Evolutionary conservation across 2,329 filamentous ascomycete genomes (phyloP).

Genomic region (Gyromitra esculenta): DNA sequence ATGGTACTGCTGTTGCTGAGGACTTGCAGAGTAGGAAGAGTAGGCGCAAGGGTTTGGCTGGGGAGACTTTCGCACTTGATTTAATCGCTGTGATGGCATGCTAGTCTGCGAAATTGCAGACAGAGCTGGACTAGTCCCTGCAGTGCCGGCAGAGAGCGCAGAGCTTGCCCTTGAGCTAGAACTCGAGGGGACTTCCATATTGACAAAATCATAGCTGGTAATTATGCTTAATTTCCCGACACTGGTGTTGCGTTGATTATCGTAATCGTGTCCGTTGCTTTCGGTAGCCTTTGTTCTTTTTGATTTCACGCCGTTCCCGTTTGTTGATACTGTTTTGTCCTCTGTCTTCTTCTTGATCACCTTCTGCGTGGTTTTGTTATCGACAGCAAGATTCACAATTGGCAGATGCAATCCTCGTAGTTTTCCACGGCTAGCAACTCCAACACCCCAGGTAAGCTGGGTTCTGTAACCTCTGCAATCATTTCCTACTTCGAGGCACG

Average conservation of each 20-base stretch:
- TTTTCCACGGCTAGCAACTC: slow-evolving; percentile 94
- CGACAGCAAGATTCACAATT: slow-evolving; percentile 62
- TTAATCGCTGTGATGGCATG: slow-evolving; percentile 49
- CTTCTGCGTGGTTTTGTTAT: slow-evolving; percentile 57
- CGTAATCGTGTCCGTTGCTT: slow-evolving; percentile 40
- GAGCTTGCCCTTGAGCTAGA: slow-evolving; percentile 52
- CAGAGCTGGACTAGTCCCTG: slow-evolving; percentile 50
- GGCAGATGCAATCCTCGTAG: slow-evolving; percentile 85
- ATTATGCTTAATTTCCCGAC: slow-evolving; percentile 54
- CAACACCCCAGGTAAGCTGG: slow-evolving; percentile 94
- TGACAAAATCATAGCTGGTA: slow-evolving; percentile 61
- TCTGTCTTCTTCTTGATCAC: slow-evolving; percentile 49
- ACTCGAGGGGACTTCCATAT: slow-evolving; percentile 59
- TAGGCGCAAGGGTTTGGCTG: slow-evolving; percentile 50
- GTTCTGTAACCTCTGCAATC: slow-evolving; percentile 98
- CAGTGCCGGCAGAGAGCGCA: slow-evolving; percentile 49
- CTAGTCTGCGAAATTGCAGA: slow-evolving; percentile 46
- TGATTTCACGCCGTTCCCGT: slow-evolving; percentile 44
- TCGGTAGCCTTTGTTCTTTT: slow-evolving; percentile 42
- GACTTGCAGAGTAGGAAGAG: slow-evolving; percentile 50
- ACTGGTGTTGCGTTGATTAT: slow-evolving; percentile 42
- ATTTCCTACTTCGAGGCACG: slow-evolving; percentile 88
- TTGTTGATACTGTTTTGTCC: slow-evolving; percentile 60
- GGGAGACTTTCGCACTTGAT: slow-evolving; percentile 47
- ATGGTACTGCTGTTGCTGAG: slow-evolving; percentile 51